Conservation (phyloP, 306 rosid species). For the Glycine latifolia region DNA sequence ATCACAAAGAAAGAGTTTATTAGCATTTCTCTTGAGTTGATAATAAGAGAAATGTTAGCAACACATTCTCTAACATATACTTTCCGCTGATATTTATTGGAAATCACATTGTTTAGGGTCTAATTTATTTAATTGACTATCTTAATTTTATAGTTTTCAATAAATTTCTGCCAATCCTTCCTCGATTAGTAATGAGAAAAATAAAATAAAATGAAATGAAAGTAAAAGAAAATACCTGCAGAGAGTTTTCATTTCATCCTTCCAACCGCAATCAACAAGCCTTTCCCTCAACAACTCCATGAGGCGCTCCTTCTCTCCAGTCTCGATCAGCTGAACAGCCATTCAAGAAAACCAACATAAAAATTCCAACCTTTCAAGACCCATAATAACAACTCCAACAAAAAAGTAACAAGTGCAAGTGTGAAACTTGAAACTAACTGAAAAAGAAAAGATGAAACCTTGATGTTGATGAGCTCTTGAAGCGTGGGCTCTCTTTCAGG, state of each 20-base stretch:
- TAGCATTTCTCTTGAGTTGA: neutral
- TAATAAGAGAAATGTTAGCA: too few species aligned
- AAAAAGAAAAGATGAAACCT: constrained; percentile 55
- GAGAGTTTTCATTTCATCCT: constrained; percentile 90
- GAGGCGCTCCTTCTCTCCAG: constrained; percentile 85
- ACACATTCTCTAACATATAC: too few species aligned
- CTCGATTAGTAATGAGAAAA: neutral
- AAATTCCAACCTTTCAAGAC: constrained; percentile 5
- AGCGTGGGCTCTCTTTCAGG: constrained; percentile 70
- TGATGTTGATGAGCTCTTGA: constrained; percentile 74
- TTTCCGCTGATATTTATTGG: too few species aligned
- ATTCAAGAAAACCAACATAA: neutral
- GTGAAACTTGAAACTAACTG: neutral
- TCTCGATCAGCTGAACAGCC: constrained; percentile 71
- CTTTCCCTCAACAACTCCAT: constrained; percentile 93
- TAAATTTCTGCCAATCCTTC: neutral
- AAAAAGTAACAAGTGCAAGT: neutral
- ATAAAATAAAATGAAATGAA: neutral
- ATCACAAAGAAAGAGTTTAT: neutral
- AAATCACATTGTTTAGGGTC: too few species aligned
- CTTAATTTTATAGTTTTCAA: too few species aligned
- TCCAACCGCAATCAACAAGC: constrained; percentile 96
- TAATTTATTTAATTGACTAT: too few species aligned
- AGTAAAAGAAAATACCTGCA: constrained; percentile 68
- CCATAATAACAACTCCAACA: too few species aligned